Conservation (phyloP, 331 rosid genomes). For the Rhamnella rubrinervis region DNA sequence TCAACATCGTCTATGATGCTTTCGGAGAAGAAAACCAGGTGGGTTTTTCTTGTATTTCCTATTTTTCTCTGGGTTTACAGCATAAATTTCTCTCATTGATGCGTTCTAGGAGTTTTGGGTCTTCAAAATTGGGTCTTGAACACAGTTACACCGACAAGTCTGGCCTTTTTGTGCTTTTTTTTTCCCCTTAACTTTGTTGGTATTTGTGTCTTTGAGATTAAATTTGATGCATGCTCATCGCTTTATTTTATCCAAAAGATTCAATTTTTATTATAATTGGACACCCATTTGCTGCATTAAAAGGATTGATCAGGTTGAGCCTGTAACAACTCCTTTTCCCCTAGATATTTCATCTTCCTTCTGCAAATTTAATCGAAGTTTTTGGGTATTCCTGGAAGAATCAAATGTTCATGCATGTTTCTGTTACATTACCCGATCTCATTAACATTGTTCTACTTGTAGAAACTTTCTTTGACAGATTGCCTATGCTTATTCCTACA, state of each 20-base stretch:
- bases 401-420: conserved; percentile 14
- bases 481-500: conserved; percentile 6
- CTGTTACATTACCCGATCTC: conserved; percentile 5
- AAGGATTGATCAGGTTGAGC: conserved; percentile 17
- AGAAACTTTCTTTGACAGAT: conserved; percentile 1
- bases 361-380: conserved; percentile 11
- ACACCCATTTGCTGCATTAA: conserved; percentile 36
- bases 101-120: conserved; percentile 16
- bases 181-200: neutral
- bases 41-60: conserved; percentile 22
- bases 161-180: neutral
- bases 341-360: conserved; percentile 3
- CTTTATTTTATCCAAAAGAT: conserved; percentile 7
- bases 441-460: conserved; percentile 14
- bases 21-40: conserved; percentile 37
- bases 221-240: conserved; percentile 8
- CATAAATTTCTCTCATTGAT: conserved; percentile 4
- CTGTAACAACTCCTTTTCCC: conserved; percentile 12
- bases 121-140: conserved; percentile 11
- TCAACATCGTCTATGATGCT: conserved; percentile 13
- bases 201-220: conserved; percentile 17
- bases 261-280: conserved; percentile 7
- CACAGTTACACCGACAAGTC: neutral
- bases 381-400: conserved; percentile 2
- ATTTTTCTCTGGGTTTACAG: neutral